Evolutionary conservation across 2,329 filamentous ascomycete species (phyloP).

Genomic region (Ascosphaera aggregata): DNA sequence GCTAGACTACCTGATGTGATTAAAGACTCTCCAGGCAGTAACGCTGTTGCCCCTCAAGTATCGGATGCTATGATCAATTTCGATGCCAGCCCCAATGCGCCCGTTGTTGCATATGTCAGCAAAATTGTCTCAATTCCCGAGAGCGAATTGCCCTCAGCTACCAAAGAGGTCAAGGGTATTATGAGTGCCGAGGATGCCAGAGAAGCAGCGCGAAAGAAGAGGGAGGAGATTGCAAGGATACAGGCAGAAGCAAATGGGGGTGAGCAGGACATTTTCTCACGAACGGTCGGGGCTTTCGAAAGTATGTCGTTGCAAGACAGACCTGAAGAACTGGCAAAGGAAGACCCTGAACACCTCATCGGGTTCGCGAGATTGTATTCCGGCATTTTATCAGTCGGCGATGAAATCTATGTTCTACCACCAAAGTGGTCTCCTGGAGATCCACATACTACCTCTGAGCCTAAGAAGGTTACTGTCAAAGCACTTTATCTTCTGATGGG

Average conservation of each 20-base stretch:
- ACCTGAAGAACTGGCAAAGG: constrained; percentile 25
- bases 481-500: constrained; percentile 94
- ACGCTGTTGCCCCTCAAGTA: constrained; percentile 43
- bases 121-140: constrained; percentile 95
- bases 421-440: constrained; percentile 79
- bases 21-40: constrained; percentile 52
- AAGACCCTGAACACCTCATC: constrained; percentile 70
- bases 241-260: constrained; percentile 33
- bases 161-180: constrained; percentile 37
- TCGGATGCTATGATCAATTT: constrained; percentile 68
- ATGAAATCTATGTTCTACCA: constrained; percentile 71
- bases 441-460: constrained; percentile 46
- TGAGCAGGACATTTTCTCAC: constrained; percentile 26
- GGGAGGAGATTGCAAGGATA: constrained; percentile 64
- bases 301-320: constrained; percentile 32
- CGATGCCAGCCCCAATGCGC: constrained; percentile 43
- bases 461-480: constrained; percentile 62
- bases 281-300: constrained; percentile 36
- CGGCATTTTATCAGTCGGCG: constrained; percentile 68
- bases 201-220: constrained; percentile 67
- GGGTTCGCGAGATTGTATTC: constrained; percentile 91
- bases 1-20: constrained; percentile 59
- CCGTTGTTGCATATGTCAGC: constrained; percentile 84
- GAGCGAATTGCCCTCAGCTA: constrained; percentile 70
- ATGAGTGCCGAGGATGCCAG: constrained; percentile 77